Evolutionary conservation across 1,139 yeast genomes (phyloP).

Genomic region (Oligophagozyma castellii): DNA sequence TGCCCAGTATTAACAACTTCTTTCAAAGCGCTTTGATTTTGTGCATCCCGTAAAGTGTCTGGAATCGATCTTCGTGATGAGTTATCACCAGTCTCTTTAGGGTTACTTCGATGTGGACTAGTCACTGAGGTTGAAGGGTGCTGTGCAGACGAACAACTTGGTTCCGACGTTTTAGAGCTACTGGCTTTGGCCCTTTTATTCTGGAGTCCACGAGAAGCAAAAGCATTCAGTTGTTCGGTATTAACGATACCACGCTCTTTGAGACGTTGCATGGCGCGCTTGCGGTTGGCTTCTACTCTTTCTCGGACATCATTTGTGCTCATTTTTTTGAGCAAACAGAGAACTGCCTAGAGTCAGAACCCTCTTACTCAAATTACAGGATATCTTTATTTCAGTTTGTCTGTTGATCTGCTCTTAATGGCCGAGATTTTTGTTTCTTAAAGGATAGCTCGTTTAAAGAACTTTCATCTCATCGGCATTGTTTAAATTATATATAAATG

Average conservation of each 20-base stretch:
- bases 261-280: constrained; percentile 42
- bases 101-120: not conserved
- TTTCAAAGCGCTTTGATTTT: not conserved
- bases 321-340: too few relatives aligned
- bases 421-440: too few relatives aligned
- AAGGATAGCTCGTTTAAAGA: too few relatives aligned
- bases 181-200: constrained; percentile 9
- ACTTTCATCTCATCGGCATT: too few relatives aligned
- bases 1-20: not conserved
- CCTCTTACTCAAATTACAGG: too few relatives aligned
- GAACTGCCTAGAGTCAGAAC: too few relatives aligned
- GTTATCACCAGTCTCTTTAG: not conserved
- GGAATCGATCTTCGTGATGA: too few relatives aligned
- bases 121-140: not conserved
- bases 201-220: constrained; percentile 10
- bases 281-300: constrained; percentile 37
- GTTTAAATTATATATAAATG: too few relatives aligned
- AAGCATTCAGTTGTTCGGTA: constrained; percentile 10
- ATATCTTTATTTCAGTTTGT: too few relatives aligned
- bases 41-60: not conserved
- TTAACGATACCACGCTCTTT: constrained; percentile 26
- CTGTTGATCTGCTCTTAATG: too few relatives aligned
- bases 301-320: too few relatives aligned
- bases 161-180: not conserved
- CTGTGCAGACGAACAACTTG: too few relatives aligned